Percentiles rank a stretch among this genome's conserved stretches.
Conservation (phyloP, 2,329 filamentous ascomycete species). For the Colletotrichum neosansevieriae region DNA sequence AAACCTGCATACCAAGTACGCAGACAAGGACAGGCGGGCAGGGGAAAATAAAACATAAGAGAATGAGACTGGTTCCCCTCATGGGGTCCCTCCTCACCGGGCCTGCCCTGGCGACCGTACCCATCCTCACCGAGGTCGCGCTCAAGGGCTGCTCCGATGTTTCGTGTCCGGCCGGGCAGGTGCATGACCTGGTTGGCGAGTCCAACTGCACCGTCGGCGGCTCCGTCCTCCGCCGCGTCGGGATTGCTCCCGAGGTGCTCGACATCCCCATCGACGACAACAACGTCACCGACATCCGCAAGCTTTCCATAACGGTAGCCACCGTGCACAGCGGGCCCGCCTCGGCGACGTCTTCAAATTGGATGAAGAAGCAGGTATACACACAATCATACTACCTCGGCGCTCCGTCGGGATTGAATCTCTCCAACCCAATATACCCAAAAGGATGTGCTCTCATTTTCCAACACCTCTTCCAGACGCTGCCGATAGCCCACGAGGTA, state of each 20-base stretch:
- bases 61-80: conserved; percentile 28
- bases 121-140: conserved; percentile 38
- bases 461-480: conserved; percentile 38
- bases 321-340: conserved; percentile 6
- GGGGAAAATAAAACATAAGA: neutral
- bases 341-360: neutral
- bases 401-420: conserved; percentile 30
- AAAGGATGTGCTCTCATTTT: conserved; percentile 39
- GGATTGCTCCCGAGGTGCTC: conserved; percentile 38
- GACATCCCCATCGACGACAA: conserved; percentile 37
- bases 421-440: conserved; percentile 20
- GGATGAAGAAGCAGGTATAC: conserved; percentile 39
- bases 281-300: conserved; percentile 36
- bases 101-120: conserved; percentile 36
- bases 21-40: neutral
- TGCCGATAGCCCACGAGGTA: conserved; percentile 37
- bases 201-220: conserved; percentile 39
- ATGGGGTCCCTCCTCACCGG: conserved; percentile 39
- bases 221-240: conserved; percentile 37
- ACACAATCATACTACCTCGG: conserved; percentile 39
- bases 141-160: conserved; percentile 35
- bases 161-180: conserved; percentile 31
- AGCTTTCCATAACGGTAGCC: conserved; percentile 34
- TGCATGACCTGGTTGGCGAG: conserved; percentile 34
- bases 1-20: neutral